Percentiles rank a stretch among this genome's conserved stretches.
Evolutionary conservation across 75 land plant species (phyloP).

Genomic region (Cupressus sempervirens): DNA sequence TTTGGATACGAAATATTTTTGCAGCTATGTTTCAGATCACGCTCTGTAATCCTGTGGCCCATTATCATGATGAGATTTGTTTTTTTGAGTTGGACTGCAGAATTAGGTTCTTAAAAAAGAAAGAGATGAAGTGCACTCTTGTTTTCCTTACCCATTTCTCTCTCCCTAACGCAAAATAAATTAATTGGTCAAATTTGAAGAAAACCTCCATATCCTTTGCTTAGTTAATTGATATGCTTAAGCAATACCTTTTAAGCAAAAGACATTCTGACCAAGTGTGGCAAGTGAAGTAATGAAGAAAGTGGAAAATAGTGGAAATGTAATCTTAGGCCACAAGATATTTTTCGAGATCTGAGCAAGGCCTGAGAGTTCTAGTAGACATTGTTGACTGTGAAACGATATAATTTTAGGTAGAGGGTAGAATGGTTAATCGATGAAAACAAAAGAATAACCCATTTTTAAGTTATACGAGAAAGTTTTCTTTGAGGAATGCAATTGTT

Average conservation of each 20-base stretch:
- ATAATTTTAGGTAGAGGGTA: neutral
- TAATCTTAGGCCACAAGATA: neutral
- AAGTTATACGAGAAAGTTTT: neutral
- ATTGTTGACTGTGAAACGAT: neutral
- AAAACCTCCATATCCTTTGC: neutral
- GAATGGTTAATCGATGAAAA: neutral
- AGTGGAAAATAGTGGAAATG: neutral
- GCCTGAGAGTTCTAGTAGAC: neutral
- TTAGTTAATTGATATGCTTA: neutral
- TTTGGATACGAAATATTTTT: no score
- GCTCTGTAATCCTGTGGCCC: no score
- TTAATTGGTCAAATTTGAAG: no score
- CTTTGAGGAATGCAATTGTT: neutral
- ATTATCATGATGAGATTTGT: no score
- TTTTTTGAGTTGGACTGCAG: neutral
- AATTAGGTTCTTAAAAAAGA: neutral
- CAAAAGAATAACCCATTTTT: neutral
- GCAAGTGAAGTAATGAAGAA: neutral
- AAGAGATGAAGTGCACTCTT: neutral
- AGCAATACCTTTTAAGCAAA: neutral
- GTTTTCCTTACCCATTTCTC: no score
- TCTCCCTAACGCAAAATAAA: no score
- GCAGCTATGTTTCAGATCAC: no score
- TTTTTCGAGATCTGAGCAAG: neutral
- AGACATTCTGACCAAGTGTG: neutral